Conservation (phyloP, 371 early-diverging fungal genomes). For the Fennellomyces sp. region DNA sequence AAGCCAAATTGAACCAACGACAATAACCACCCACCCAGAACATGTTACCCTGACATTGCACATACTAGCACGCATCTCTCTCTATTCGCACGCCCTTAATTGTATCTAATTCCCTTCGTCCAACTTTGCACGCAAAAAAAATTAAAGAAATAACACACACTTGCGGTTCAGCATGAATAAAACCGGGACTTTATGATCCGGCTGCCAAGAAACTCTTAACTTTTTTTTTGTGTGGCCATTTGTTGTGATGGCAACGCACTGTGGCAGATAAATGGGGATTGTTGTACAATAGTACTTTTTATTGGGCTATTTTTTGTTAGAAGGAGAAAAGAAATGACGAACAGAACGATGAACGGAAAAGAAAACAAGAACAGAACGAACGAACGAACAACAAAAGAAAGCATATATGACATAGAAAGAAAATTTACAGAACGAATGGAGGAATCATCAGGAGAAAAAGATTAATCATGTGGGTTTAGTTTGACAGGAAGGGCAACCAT, state of each 20-base stretch:
- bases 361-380: neutral
- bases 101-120: neutral
- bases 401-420: neutral
- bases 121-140: neutral
- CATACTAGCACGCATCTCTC: too few species aligned
- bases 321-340: neutral
- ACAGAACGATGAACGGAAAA: neutral
- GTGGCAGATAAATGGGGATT: too few species aligned
- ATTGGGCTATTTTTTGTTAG: neutral
- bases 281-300: neutral
- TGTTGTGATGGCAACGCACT: too few species aligned
- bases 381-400: neutral
- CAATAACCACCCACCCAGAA: neutral
- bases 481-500: neutral
- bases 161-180: too few species aligned
- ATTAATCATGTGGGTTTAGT: neutral
- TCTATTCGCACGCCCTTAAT: too few species aligned
- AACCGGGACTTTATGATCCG: too few species aligned
- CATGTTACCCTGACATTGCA: neutral
- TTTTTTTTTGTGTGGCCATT: too few species aligned
- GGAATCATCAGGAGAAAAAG: neutral
- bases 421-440: neutral
- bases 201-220: too few species aligned
- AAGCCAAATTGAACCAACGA: slow-evolving; percentile 3
- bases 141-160: neutral